phyloP scores from a whole-genome alignment of 192 early-diverging fungal species.

The Gryganskiella cystojenkinii region DNA sequence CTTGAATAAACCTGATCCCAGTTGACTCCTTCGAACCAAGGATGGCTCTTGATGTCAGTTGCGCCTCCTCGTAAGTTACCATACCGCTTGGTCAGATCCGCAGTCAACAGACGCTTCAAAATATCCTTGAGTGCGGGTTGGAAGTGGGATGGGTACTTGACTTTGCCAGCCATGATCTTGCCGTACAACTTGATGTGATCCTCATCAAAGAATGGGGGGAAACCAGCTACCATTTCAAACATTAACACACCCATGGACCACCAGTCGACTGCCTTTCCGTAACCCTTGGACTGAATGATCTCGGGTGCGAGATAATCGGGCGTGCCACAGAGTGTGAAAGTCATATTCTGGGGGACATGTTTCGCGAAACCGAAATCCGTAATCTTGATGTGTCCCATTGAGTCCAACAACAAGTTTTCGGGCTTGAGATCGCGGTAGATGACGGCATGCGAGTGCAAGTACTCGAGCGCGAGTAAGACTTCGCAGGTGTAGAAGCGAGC shows the following conservation, averaged over 20 bases:
- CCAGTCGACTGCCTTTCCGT: constrained; percentile 94
- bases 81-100: constrained; percentile 85
- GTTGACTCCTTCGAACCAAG: constrained; percentile 94
- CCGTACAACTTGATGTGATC: constrained; percentile 93
- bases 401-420: constrained; percentile 81
- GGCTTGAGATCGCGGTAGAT: constrained; percentile 90
- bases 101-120: constrained; percentile 78
- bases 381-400: constrained; percentile 87
- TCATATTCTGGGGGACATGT: constrained; percentile 81
- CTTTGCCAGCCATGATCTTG: constrained; percentile 87
- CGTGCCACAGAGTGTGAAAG: constrained; percentile 90
- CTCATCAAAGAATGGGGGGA: constrained; percentile 96
- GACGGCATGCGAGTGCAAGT: constrained; percentile 80
- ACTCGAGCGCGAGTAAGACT: constrained; percentile 80
- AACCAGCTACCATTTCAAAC: constrained; percentile 94
- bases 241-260: constrained; percentile 92
- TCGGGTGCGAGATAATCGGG: constrained; percentile 87
- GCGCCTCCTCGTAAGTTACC: constrained; percentile 87
- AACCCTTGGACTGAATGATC: constrained; percentile 93
- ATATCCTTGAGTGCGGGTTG: constrained; percentile 86
- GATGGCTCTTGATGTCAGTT: constrained; percentile 92
- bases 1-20: constrained; percentile 81
- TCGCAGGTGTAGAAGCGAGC: constrained; percentile 83
- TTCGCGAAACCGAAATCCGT: constrained; percentile 93
- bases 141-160: constrained; percentile 86